Evolutionary conservation across 371 early-diverging fungal species (phyloP), one percentile per base, ranked within the genome.

Genomic region (Vairimorpha necatrix): DNA sequence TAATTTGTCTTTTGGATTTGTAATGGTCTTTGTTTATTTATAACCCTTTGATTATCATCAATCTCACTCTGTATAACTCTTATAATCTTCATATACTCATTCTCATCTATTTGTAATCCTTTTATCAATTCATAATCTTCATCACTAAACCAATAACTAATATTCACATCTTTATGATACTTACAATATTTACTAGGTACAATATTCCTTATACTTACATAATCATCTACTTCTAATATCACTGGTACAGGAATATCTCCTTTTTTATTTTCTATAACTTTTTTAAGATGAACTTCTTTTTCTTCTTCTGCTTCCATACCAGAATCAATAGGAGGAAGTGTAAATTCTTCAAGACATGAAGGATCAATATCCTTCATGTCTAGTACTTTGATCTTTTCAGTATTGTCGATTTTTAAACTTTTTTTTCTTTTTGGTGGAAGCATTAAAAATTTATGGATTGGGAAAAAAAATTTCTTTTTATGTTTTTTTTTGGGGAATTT

Each of bases 231-330:
- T 22, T 77, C 46, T 28, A 22, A 30, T 33, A 82, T 74, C n/a
- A 77, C 72, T n/a, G 82, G 82, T 33, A 77, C 39, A 0, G 80
- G 80, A 28, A 82, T 82, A 13, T 48, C 47, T 13, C 50, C 71
- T 24, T 38, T 60, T 54, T 36, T 75, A 14, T 61, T 67, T 32
- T 58, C 50, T 9, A 82, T 79, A 34, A 79, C 65, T 38, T 72
- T 61, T 69, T 77, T 77, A 28, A 82, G 56, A 26, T 82, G 82
- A n/a, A 71, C 38, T 68, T 82, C 82, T 67, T 82, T 79, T 56
- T 82, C 80, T 61, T 82, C 82, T 20, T 82, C 79, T 9, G 75
- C 82, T 56, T 82, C 82, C 80, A 82, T 79, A 14, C 82, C 82
- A 50, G 82, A 79, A 38, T 69, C 70, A 39, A 76, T 58, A 28